phyloP scores from a whole-genome alignment of 805 yeast genomes.

The Kluyveromyces lactis region DNA sequence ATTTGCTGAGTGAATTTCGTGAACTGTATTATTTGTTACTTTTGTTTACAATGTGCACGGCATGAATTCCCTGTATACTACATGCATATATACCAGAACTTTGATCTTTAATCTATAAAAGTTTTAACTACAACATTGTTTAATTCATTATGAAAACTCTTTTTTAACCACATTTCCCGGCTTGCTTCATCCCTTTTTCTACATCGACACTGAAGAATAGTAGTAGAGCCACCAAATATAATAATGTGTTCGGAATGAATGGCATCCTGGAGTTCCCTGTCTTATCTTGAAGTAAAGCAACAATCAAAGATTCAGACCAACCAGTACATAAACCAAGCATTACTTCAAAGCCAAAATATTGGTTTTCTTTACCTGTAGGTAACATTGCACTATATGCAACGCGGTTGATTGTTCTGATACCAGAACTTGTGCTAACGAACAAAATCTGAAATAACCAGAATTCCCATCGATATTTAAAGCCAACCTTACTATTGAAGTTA shows the following conservation, averaged over 20 bases:
- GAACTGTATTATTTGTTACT: no score
- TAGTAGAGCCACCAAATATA: constrained; percentile 22
- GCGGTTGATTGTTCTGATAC: constrained; percentile 32
- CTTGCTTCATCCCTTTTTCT: constrained; percentile 28
- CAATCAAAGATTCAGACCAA: constrained; percentile 34
- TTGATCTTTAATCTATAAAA: no score
- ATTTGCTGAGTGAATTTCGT: constrained; percentile 18
- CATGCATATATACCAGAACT: no score
- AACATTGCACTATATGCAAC: constrained; percentile 31
- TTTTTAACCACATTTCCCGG: constrained; percentile 6
- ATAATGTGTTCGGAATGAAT: constrained; percentile 30
- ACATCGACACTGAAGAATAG: constrained; percentile 26
- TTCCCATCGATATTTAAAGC: constrained; percentile 36
- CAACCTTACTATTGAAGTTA: constrained; percentile 21
- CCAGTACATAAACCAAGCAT: constrained; percentile 35
- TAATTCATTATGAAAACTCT: no score
- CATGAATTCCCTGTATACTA: no score
- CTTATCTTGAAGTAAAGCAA: constrained; percentile 34
- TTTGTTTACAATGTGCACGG: no score
- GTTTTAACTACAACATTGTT: not conserved
- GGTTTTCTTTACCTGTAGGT: constrained; percentile 37
- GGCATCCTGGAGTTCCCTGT: constrained; percentile 33
- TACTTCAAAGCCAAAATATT: constrained; percentile 35
- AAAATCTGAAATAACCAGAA: constrained; percentile 35
- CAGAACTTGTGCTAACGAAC: constrained; percentile 30